These are phyloP conservation scores for Yarrowia yakushimensis DNA, from an alignment of 805 yeast species.

Conservation along the genomic window DNA sequence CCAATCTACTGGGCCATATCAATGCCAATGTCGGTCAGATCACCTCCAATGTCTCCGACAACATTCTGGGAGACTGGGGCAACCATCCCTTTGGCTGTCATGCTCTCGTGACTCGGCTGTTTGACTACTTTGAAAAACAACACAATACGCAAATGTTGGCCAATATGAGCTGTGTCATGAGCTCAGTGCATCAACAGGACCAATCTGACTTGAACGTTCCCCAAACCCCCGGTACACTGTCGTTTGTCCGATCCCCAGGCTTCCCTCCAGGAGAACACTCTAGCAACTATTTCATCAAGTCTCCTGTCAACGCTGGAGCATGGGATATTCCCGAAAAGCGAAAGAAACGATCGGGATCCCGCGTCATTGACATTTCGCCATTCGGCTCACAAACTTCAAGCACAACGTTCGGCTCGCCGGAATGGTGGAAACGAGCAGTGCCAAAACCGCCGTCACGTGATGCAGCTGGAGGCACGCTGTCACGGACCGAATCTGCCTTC, in stretches of 20 bases:
- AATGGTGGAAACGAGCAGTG: constrained; percentile 15
- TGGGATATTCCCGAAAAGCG: constrained; percentile 20
- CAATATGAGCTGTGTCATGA: constrained; percentile 72
- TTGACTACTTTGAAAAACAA: constrained; percentile 58
- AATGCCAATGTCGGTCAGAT: not conserved
- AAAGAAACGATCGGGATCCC: not conserved
- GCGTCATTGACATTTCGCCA: not conserved
- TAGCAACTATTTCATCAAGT: not conserved
- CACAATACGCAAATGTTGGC: constrained; percentile 87
- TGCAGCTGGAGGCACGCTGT: not conserved
- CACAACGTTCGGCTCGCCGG: constrained; percentile 4
- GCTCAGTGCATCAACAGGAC: constrained; percentile 38
- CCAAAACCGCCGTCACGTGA: not conserved
- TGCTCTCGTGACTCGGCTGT: constrained; percentile 59
- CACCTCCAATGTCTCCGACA: not conserved
- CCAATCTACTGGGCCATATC: not conserved
- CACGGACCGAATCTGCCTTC: not conserved
- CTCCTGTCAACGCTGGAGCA: not conserved
- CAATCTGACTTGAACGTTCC: constrained; percentile 28
- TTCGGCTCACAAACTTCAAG: not conserved
- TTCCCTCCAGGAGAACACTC: constrained; percentile 28
- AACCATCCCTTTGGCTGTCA: constrained; percentile 70
- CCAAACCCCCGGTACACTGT: constrained; percentile 31
- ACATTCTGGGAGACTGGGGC: constrained; percentile 58
- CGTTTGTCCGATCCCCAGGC: constrained; percentile 30